Base-by-base conservation (phyloP, 2,329 filamentous ascomycete species). In the Bimuria novae-zelandiae region DNA sequence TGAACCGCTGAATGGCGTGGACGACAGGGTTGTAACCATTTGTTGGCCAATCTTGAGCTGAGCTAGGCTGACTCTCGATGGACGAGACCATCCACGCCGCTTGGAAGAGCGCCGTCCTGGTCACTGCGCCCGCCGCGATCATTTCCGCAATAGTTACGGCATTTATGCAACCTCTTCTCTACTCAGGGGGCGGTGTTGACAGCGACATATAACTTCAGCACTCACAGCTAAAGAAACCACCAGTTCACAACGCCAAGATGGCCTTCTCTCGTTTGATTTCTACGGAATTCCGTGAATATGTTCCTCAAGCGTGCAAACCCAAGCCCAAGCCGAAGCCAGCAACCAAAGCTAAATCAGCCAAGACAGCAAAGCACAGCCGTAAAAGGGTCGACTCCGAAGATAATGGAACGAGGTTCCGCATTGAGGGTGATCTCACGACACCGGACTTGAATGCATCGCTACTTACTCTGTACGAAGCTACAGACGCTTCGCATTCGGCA, bases 231-330 rank as follows among this genome's bases (percentile, higher is more conserved):
- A 33, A 33, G 30, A 33, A 33, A 42, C 25, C 41, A 49, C 35
- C 33, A 49, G 51, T 16, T 51, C 25, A 27, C 52, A 19, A 51
- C 35, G 21, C 42, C 25, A 51, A 42, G 41, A 55, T 55, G 41
- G 48, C 42, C 47, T 55, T 41, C 49, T 51, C 52, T 55, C 44
- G 29, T 55, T 37, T 42, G 25, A 33, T 51, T 46, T 35, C 48
- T 51, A 47, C 40, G 22, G 45, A 51, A 48, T 21, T 51, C 35
- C 21, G 39, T 51, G 22, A 30, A 43, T 55, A 55, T 29, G 41
- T 51, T 55, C 48, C 52, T 41, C 21, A 16, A 48, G 39, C 23
- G 41, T 33, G 36, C 27, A 52, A 55, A 40, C 49, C 39, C 39
- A 55, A 45, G 44, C 49, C 39, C 39, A 55, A 45, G 55, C 39